Evolutionary conservation across 345 rosid genomes (phyloP).

Genomic region (Camelina sativa): DNA sequence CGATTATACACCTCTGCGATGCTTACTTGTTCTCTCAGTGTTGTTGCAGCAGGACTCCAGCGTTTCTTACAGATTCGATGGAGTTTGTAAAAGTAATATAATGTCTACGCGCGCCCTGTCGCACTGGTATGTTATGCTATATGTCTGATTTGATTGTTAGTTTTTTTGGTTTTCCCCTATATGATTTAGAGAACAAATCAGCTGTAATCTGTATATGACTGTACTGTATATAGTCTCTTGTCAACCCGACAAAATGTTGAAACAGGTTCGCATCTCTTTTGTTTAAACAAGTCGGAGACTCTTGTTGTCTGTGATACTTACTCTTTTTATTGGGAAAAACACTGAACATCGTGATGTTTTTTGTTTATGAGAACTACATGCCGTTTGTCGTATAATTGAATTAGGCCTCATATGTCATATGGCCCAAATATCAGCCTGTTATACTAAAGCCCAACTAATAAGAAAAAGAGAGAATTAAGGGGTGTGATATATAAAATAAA

Average conservation of each 20-base stretch:
- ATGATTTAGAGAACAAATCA: neutral
- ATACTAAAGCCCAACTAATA: neutral
- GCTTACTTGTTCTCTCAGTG: neutral
- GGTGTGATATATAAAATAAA: slow-evolving; percentile 5
- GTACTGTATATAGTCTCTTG: neutral
- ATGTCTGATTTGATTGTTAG: neutral
- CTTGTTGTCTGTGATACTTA: too few relatives aligned
- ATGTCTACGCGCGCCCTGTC: neutral
- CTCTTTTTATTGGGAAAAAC: neutral
- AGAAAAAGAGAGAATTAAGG: neutral
- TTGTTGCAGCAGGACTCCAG: slow-evolving; percentile 9
- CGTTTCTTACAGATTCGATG: slow-evolving; percentile 2
- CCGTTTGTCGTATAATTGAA: neutral
- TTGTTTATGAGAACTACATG: neutral
- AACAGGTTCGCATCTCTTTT: neutral
- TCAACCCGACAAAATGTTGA: neutral
- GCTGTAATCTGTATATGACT: neutral
- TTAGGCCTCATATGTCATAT: neutral
- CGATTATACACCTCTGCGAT: neutral
- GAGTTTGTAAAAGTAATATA: neutral
- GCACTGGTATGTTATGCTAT: neutral
- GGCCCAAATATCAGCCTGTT: neutral
- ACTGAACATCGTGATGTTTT: slow-evolving; percentile 17
- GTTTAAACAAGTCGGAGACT: neutral
- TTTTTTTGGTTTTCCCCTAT: neutral